Percentiles rank a stretch among this genome's conserved stretches.
Evolutionary conservation across 2,329 filamentous ascomycete genomes (phyloP).

Genomic region (Dactylellina haptotyla): DNA sequence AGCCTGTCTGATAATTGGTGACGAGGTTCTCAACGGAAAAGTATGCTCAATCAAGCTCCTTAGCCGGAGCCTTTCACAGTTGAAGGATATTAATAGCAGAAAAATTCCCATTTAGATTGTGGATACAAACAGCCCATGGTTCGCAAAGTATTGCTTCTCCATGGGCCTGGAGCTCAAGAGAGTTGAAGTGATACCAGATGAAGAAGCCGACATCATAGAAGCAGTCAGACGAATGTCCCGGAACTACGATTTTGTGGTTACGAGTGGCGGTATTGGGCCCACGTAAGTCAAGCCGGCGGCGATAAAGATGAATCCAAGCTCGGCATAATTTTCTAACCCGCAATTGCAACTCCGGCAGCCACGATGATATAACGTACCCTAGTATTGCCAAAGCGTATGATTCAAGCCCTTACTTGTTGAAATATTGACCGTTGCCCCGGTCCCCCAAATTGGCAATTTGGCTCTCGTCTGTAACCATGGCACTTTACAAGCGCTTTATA

Average conservation of each 20-base stretch:
- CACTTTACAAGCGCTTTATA: no score
- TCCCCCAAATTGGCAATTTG: no score
- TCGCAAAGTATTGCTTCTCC: constrained; percentile 74
- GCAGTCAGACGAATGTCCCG: constrained; percentile 86
- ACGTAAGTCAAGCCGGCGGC: constrained; percentile 71
- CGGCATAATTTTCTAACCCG: neutral
- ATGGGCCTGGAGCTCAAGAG: constrained; percentile 78
- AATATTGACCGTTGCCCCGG: no score
- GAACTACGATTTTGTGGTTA: constrained; percentile 93
- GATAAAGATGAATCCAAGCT: neutral
- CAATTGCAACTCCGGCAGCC: constrained; percentile 67
- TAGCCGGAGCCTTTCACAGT: no score
- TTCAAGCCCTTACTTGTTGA: neutral
- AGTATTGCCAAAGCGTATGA: constrained; percentile 85
- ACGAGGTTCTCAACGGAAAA: constrained; percentile 95
- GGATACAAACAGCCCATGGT: constrained; percentile 71
- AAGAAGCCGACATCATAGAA: constrained; percentile 89
- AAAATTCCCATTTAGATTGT: constrained; percentile 59
- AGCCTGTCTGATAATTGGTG: constrained; percentile 93
- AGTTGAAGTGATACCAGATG: constrained; percentile 92
- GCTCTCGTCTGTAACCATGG: no score
- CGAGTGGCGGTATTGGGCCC: constrained; percentile 92
- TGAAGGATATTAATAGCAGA: no score
- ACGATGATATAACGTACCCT: constrained; percentile 97
- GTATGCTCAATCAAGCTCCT: constrained; percentile 64